phyloP scores from a whole-genome alignment of 1,284 basidiomycete genomes.

The Rhodotorula sp. region DNA sequence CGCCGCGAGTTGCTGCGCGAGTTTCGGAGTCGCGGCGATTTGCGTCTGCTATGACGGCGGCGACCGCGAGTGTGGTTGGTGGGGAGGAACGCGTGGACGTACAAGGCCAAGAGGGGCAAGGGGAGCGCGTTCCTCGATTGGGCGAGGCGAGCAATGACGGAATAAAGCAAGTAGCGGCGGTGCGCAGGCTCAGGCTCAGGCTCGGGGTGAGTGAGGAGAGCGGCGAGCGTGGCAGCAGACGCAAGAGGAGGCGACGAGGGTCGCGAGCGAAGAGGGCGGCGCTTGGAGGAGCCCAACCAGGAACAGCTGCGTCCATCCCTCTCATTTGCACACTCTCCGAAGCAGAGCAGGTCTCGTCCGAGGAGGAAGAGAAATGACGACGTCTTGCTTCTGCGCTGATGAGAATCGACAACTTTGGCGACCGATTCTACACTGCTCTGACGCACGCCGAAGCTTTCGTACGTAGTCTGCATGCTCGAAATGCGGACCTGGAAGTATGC shows the following conservation, averaged over 20 bases:
- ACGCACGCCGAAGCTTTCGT: too few species aligned
- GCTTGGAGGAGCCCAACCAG: slow-evolving; percentile 4
- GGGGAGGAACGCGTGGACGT: slow-evolving; percentile 13
- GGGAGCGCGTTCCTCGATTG: slow-evolving; percentile 2
- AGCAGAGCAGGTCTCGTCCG: too few species aligned
- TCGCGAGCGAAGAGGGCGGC: neutral
- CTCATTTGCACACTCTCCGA: too few species aligned
- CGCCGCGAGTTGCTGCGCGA: neutral
- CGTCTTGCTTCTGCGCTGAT: too few species aligned
- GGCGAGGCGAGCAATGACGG: slow-evolving; percentile 10
- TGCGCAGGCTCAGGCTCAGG: too few species aligned
- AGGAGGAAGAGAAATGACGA: too few species aligned
- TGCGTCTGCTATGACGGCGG: neutral
- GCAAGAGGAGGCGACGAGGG: neutral
- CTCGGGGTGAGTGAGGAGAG: slow-evolving; percentile 4
- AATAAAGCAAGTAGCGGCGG: slow-evolving; percentile 6
- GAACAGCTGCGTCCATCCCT: neutral
- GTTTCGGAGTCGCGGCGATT: slow-evolving; percentile 4
- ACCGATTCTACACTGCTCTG: too few species aligned
- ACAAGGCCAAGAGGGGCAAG: slow-evolving; percentile 17
- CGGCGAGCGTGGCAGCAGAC: neutral
- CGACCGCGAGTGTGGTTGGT: slow-evolving; percentile 1
- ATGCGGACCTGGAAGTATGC: too few species aligned
- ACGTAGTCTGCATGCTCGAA: too few species aligned
- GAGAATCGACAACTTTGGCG: too few species aligned